Base-by-base conservation (phyloP, 805 yeast genomes). In the Candida michaelii region DNA sequence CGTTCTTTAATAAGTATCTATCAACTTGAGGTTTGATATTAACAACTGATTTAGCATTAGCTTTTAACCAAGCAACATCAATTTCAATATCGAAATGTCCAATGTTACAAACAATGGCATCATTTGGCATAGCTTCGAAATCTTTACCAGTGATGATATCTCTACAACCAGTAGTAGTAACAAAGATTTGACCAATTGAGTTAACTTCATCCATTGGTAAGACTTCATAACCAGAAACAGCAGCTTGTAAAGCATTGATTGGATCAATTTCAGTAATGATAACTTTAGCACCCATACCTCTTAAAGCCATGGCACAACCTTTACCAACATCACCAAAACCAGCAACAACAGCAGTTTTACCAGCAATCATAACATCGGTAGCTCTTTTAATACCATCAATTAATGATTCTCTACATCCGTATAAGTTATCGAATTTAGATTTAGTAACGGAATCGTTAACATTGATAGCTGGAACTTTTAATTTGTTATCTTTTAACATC, bases 271-370 rank as follows among this genome's bases (percentile, higher is more conserved):
- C 99, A 58, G 98, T 85, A 63, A 91, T 89, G 55, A 93, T 80
- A 60, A 91, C 99, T 74, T 97, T 87, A 56, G 99, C 97, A 79
- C 99, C 99, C 97, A 91, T 90, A 67, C 95, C 90, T 76, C 88
- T 85, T 63, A 93, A 82, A 55, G 99, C 96, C 88, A 89, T 85
- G 70, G 97, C 97, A 82, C 99, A 91, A 73, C 99, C 99, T 79
- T 91, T 91, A 79, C 99, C 99, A 66, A 91, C 99, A 69, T 91
- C 99, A 82, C 99, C 99, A 79, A 83, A 91, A 76, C 99, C 99
- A 50, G 97, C 97, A 61, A 91, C 98, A 60, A 91, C 95, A 50
- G 98, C 96, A 65, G 88, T 93, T 80, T 91, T 91, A 78, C 99
- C 99, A 57, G 97, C 98, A 65, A 91, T 85, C 98, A 91, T 93